These are phyloP conservation scores for Fusarium euwallaceae DNA, from an alignment of 2,329 filamentous ascomycete genomes.

Conservation along the genomic window DNA sequence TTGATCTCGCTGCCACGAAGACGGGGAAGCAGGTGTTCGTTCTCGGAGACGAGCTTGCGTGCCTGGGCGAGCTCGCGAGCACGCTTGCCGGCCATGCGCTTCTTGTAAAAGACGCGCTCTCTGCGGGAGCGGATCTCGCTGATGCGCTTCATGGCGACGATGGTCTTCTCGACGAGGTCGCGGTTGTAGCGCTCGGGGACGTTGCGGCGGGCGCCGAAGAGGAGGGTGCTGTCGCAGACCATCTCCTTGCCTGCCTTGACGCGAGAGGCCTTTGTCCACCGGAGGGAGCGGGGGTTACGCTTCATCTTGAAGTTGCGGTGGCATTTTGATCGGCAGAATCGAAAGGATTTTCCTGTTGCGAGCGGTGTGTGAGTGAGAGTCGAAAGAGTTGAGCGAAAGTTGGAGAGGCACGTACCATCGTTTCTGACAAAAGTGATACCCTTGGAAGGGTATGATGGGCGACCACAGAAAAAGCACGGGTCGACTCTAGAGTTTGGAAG, in stretches of 20 bases:
- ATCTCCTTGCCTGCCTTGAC: slow-evolving; percentile 83
- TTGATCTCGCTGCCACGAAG: slow-evolving; percentile 71
- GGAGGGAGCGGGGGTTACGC: slow-evolving; percentile 95
- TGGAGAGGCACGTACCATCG: neutral
- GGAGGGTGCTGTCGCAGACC: slow-evolving; percentile 94
- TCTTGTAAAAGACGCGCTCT: slow-evolving; percentile 94
- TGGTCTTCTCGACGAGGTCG: slow-evolving; percentile 86
- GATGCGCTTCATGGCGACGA: slow-evolving; percentile 93
- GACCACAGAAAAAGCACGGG: neutral
- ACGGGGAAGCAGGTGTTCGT: slow-evolving; percentile 90
- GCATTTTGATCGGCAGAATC: neutral
- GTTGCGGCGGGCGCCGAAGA: slow-evolving; percentile 93
- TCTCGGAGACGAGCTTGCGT: slow-evolving; percentile 89
- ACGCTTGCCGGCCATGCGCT: slow-evolving; percentile 91
- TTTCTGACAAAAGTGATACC: slow-evolving; percentile 2
- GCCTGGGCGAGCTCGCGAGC: slow-evolving; percentile 83
- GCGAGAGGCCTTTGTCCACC: slow-evolving; percentile 96
- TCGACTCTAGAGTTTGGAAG: neutral
- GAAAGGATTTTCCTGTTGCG: slow-evolving; percentile 13
- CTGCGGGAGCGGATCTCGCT: slow-evolving; percentile 85
- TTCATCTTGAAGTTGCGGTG: slow-evolving; percentile 85
- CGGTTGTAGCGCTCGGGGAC: slow-evolving; percentile 96
- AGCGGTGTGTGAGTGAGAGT: slow-evolving; percentile 8
- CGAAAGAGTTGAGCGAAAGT: neutral
- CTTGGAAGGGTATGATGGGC: slow-evolving; percentile 3